phyloP scores from a whole-genome alignment of 306 rosid genomes.

The Citrullus amarus region DNA sequence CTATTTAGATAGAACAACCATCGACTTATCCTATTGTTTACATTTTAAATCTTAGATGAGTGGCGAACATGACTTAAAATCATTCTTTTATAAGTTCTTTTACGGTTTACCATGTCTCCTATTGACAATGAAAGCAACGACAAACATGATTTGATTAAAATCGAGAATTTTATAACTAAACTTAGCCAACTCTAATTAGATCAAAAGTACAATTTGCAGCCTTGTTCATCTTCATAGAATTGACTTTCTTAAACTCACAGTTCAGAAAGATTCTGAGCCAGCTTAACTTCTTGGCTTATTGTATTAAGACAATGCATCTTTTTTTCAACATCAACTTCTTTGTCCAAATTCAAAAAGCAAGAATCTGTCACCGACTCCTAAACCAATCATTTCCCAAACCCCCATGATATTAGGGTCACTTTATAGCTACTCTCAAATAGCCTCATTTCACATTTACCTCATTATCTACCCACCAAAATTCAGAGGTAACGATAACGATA shows the following conservation, averaged over 20 bases:
- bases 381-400: constrained; percentile 3
- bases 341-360: constrained; percentile 10
- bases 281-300: background rate
- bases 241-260: background rate
- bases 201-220: background rate
- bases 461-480: too few species aligned
- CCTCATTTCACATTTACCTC: too few species aligned
- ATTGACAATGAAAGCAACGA: too few species aligned
- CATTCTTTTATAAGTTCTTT: too few species aligned
- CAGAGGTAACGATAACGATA: too few species aligned
- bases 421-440: background rate
- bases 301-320: constrained; percentile 5
- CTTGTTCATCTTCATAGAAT: background rate
- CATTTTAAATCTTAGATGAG: too few species aligned
- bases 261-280: background rate
- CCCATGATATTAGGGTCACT: background rate
- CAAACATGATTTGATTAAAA: background rate
- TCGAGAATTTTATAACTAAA: background rate
- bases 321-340: background rate
- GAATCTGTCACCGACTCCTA: background rate
- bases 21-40: too few species aligned
- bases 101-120: too few species aligned
- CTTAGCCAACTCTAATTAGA: background rate
- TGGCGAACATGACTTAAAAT: too few species aligned
- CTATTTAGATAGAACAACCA: too few species aligned